These are phyloP conservation scores for Ajuga chamaepitys DNA, from an alignment of 257 asterid genomes.

Conservation along the genomic window DNA sequence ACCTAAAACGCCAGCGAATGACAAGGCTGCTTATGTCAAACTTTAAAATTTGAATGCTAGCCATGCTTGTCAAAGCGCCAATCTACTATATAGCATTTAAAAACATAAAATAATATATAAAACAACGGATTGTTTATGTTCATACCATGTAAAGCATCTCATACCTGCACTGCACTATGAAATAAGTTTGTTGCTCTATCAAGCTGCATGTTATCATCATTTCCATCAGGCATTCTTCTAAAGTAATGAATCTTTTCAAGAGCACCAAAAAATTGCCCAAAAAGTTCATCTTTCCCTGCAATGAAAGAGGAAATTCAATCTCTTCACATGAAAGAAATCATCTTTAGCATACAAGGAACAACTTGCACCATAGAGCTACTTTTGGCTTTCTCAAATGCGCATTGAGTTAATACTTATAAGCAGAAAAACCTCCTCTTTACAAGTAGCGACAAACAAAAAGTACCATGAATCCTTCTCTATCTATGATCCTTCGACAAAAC, in stretches of 20 bases:
- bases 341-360: background rate
- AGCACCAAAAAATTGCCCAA: slow-evolving; percentile 68
- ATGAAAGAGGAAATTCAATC: slow-evolving; percentile 3
- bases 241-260: slow-evolving; percentile 65
- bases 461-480: background rate
- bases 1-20: background rate
- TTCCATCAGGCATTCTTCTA: slow-evolving; percentile 56
- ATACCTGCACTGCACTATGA: slow-evolving; percentile 65
- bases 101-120: background rate
- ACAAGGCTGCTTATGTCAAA: background rate
- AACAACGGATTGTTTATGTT: background rate
- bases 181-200: slow-evolving; percentile 58
- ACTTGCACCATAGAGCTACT: background rate
- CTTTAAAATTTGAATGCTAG: background rate
- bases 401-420: background rate
- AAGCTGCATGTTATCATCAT: slow-evolving; percentile 61
- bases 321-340: background rate
- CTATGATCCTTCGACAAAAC: background rate
- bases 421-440: background rate
- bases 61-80: background rate
- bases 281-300: slow-evolving; percentile 67
- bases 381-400: background rate
- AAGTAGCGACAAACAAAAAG: background rate
- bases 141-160: slow-evolving; percentile 3
- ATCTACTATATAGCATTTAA: background rate